Percentiles rank a stretch among this genome's conserved stretches.
phyloP scores from a whole-genome alignment of 2,329 filamentous ascomycete genomes.

The Colletotrichum liriopes region DNA sequence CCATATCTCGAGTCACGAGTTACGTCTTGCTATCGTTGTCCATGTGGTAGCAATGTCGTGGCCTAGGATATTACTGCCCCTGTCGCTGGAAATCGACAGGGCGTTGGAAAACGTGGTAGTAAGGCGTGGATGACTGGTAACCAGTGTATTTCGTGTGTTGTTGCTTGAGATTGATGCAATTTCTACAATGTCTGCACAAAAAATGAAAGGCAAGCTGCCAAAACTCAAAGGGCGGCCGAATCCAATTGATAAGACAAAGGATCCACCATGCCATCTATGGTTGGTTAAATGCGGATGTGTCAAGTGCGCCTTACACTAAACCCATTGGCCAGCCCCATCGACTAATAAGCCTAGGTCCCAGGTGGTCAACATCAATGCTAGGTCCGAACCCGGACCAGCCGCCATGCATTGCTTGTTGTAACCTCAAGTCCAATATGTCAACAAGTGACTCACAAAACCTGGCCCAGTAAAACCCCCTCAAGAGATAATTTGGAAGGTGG shows the following conservation, averaged over 20 bases:
- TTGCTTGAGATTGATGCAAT: background rate
- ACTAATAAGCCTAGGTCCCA: background rate
- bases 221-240: conserved; percentile 10
- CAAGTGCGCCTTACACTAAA: conserved; percentile 39
- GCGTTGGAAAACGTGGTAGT: background rate
- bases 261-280: conserved; percentile 15
- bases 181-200: conserved; percentile 14
- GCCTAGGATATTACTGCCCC: background rate
- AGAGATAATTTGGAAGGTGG: too few relatives aligned
- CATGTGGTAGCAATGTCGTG: background rate
- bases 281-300: conserved; percentile 22
- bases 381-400: conserved; percentile 2
- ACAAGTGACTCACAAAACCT: too few relatives aligned
- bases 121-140: background rate
- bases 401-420: too few relatives aligned
- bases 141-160: background rate
- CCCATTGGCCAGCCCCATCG: background rate
- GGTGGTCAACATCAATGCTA: background rate
- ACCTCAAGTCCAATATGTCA: too few relatives aligned
- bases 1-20: background rate
- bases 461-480: too few relatives aligned
- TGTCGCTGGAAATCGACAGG: background rate
- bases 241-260: conserved; percentile 5
- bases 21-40: background rate
- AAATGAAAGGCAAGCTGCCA: conserved; percentile 12